Percentiles rank a stretch among this genome's conserved stretches.
These are phyloP conservation scores for Cordyceps militaris DNA, from an alignment of 2,329 filamentous ascomycete species.

Conservation along the genomic window DNA sequence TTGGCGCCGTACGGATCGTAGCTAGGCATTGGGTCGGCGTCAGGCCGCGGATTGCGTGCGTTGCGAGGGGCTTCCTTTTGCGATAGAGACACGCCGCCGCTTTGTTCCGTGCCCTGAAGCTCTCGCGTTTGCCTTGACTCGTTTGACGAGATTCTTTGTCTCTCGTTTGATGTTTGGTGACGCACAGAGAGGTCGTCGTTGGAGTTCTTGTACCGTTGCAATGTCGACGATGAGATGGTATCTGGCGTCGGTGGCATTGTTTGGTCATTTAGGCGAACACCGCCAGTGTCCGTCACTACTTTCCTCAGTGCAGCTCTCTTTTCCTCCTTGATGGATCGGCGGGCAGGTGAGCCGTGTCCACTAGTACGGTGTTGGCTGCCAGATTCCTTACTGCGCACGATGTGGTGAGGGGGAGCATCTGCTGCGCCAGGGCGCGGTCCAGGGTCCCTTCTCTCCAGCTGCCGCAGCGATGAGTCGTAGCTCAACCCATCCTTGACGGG, in stretches of 20 bases:
- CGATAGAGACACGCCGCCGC: slow-evolving; percentile 6
- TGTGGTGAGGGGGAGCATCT: background rate
- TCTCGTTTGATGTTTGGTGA: slow-evolving; percentile 22
- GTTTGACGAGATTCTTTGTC: slow-evolving; percentile 16
- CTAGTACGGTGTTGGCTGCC: slow-evolving; percentile 11
- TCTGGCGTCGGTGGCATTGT: slow-evolving; percentile 52
- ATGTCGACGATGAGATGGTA: slow-evolving; percentile 50
- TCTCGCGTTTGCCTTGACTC: slow-evolving; percentile 1
- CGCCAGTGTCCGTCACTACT: slow-evolving; percentile 41
- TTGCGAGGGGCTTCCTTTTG: background rate
- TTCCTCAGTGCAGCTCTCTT: slow-evolving; percentile 42
- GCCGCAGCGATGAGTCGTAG: slow-evolving; percentile 42
- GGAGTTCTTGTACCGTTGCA: slow-evolving; percentile 44
- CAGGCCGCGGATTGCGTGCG: background rate
- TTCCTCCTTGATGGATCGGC: slow-evolving; percentile 33
- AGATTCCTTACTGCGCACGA: background rate
- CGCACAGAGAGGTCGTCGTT: slow-evolving; percentile 39
- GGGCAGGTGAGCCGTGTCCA: slow-evolving; percentile 17
- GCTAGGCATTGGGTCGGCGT: background rate
- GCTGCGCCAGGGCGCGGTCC: background rate
- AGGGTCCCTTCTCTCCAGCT: slow-evolving; percentile 38
- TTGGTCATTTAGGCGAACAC: slow-evolving; percentile 35
- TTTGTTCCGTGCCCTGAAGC: background rate
- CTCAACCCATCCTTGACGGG: slow-evolving; percentile 42
- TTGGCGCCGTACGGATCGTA: slow-evolving; percentile 14